Evolutionary conservation across 345 rosid species (phyloP), one percentile per base, ranked within the genome.

Genomic region (Mercurialis annua): DNA sequence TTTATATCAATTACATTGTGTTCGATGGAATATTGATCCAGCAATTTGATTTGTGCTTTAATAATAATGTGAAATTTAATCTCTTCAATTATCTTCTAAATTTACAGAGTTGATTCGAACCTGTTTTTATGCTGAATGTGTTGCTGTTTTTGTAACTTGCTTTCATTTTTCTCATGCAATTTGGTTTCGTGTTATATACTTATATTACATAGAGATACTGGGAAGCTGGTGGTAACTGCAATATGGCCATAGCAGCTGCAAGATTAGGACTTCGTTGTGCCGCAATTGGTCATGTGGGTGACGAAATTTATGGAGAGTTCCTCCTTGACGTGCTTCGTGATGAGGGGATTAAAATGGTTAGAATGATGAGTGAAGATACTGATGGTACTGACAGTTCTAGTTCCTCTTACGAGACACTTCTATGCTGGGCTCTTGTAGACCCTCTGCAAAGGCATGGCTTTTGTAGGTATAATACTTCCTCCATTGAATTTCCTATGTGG

Each of bases 161-260:
- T n/a, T n/a, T n/a, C n/a, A n/a, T n/a, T n/a, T n/a, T n/a, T n/a
- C n/a, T n/a, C n/a, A n/a, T n/a, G n/a, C n/a, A n/a, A n/a, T n/a
- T n/a, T n/a, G 21, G 21, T 59, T 18, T 2, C 21, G 27, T 27
- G 68, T 18, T 17, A 15, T 26, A 42, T 26, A 34, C 17, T 29
- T 62, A 76, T 70, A 65, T 71, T 34, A 50, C 20, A 17, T 34
- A 73, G 76, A 26, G 34, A 76, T 83, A 68, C 62, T 94, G 98
- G 99, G 99, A 94, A 84, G 99, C 97, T 62, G 99, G 97, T 52
- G 99, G 99, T 21, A 94, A 94, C 77, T 91, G 98, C 83, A 94
- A 94, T 78, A 76, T 89, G 81, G 99, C 92, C 60, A 94, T 94
- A 81, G 99, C 97, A 47, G 98, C 93, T 62, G 92, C 99, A 51